Conservation (phyloP, 1,284 basidiomycete species). For the Apiotrichum akiyoshidainum region DNA sequence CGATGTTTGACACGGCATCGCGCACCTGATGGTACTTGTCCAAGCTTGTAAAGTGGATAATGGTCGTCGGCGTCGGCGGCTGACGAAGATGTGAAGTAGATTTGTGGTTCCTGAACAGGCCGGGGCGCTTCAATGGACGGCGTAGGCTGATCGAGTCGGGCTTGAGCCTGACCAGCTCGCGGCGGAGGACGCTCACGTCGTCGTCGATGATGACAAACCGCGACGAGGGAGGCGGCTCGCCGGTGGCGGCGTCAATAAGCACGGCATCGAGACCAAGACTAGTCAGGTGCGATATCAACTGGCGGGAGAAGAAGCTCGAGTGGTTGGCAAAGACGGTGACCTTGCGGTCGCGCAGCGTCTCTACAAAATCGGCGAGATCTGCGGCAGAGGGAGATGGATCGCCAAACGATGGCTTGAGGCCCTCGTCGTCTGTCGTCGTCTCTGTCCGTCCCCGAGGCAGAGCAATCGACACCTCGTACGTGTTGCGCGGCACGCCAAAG, state of each 20-base stretch:
- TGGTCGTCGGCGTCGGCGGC: slow-evolving; percentile 50
- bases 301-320: slow-evolving; percentile 78
- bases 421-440: background rate
- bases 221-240: slow-evolving; percentile 11
- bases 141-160: slow-evolving; percentile 55
- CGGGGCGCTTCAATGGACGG: slow-evolving; percentile 12
- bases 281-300: slow-evolving; percentile 85
- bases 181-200: slow-evolving; percentile 69
- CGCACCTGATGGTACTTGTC: slow-evolving; percentile 81
- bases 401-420: background rate
- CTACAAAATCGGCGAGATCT: slow-evolving; percentile 72
- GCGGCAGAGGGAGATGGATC: slow-evolving; percentile 60
- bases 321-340: slow-evolving; percentile 76
- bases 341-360: slow-evolving; percentile 73
- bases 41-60: slow-evolving; percentile 86
- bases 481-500: slow-evolving; percentile 32
- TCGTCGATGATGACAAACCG: slow-evolving; percentile 83
- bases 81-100: slow-evolving; percentile 55
- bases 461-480: slow-evolving; percentile 50
- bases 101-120: slow-evolving; percentile 58
- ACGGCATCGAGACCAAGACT: slow-evolving; percentile 90
- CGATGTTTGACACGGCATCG: slow-evolving; percentile 65
- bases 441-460: slow-evolving; percentile 36
- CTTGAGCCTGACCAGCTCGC: slow-evolving; percentile 64
- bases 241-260: slow-evolving; percentile 57